Evolutionary conservation across 768 basidiomycete genomes (phyloP), one percentile per base, ranked within the genome.

Genomic region (Leucosporidium scottii): DNA sequence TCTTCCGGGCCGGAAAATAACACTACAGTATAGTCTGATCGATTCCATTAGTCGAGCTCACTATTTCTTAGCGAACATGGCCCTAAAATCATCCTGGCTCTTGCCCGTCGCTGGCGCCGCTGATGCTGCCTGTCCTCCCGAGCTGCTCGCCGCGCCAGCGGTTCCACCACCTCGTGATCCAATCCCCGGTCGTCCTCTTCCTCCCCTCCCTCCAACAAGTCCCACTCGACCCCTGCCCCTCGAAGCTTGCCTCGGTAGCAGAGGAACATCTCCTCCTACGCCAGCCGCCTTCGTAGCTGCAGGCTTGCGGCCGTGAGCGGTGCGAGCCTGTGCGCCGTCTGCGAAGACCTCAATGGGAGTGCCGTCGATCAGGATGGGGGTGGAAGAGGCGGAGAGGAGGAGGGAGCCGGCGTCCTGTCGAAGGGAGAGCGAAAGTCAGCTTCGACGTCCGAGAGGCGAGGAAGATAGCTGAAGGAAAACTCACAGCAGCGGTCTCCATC

Each of bases 41-140:
- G 28, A 30, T 28, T 30, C 18, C 55, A 31, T 31, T 31, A 17
- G 6, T 23, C 30, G 25, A 3, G 4, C 20, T 57, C 55, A 34
- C 53, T 54, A 36, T 50, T 68, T 66, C 55, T 68, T 68, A 21
- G 30, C 62, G 39, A 93, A 77, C 87, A 93, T 87, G 75, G 86
- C 90, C 65, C 92, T 81, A 77, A 94, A 94, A 73, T 90, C 90
- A 72, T 91, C 87, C 76, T 93, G 91, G 2, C 85, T 75, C 62
- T 74, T 75, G 0, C 48, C 39, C 20, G 1, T n/a, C 18, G 47
- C 55, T 12, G 20, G 53, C 7, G 50, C 39, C 31, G 36, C 23
- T 15, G 59, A 34, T 4, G 50, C 36, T 21, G 30, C 51, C 8
- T 47, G 47, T 1, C 60, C 51, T 15, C 50, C 60, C 39, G 25